A percentile compares a stretch with the other conserved stretches of the same genome.
Evolutionary conservation across 306 rosid species (phyloP).

Genomic region (Medicago arabica): DNA sequence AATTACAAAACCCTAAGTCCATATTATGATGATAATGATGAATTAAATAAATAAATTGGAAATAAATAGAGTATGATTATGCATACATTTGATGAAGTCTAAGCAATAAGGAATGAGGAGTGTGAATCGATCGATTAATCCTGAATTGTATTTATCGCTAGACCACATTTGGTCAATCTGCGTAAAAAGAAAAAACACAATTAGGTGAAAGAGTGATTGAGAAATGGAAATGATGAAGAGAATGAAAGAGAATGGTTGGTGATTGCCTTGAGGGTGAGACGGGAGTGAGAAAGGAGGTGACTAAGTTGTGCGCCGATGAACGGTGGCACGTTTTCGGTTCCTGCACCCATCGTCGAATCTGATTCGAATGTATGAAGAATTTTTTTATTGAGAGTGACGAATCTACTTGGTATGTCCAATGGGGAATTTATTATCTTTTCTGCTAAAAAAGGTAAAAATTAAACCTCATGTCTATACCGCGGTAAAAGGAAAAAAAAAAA

Average conservation of each 20-base stretch:
- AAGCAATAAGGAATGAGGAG: slow-evolving; percentile 84
- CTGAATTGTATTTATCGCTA: slow-evolving; percentile 62
- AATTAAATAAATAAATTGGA: not conserved
- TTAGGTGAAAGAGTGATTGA: not conserved
- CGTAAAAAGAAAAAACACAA: not conserved
- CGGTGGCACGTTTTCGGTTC: slow-evolving; percentile 62
- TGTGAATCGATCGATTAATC: slow-evolving; percentile 77
- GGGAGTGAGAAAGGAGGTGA: slow-evolving; percentile 69
- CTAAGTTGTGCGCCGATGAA: slow-evolving; percentile 80
- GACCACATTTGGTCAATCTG: slow-evolving; percentile 96
- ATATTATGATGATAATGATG: not conserved
- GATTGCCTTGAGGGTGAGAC: slow-evolving; percentile 70
- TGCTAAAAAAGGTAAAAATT: too few relatives aligned
- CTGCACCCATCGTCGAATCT: slow-evolving; percentile 38
- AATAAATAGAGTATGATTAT: not conserved
- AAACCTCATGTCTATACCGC: too few relatives aligned
- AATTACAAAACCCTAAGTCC: slow-evolving; percentile 35
- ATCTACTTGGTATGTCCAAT: too few relatives aligned
- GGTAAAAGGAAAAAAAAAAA: too few relatives aligned
- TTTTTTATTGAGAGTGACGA: too few relatives aligned
- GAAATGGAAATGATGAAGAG: not conserved
- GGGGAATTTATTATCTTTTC: too few relatives aligned
- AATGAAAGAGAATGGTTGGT: not conserved
- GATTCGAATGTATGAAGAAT: too few relatives aligned
- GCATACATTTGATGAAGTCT: slow-evolving; percentile 78